Conservation (phyloP, 2,329 filamentous ascomycete genomes). For the Exophiala alcalophila region DNA sequence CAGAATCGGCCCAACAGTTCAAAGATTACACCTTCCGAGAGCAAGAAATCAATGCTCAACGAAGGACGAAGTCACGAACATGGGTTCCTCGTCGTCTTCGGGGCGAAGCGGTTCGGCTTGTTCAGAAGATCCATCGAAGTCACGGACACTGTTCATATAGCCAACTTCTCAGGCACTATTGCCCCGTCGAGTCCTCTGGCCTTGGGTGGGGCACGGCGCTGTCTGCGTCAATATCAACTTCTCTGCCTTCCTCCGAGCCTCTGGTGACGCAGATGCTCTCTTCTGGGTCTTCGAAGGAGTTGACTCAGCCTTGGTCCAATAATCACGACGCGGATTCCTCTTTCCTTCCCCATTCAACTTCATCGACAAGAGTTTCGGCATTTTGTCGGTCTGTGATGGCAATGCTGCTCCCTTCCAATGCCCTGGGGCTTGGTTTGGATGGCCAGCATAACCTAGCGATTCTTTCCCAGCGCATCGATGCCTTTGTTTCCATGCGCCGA, state of each 20-base stretch:
- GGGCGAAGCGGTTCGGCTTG: conserved; percentile 57
- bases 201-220: conserved; percentile 15
- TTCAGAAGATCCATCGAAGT: conserved; percentile 65
- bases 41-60: conserved; percentile 61
- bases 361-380: conserved; percentile 68
- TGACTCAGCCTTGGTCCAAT: background rate
- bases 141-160: conserved; percentile 75
- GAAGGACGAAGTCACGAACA: conserved; percentile 7
- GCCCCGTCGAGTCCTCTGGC: conserved; percentile 48
- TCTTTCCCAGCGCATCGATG: conserved; percentile 68
- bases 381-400: conserved; percentile 77
- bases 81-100: conserved; percentile 55
- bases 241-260: conserved; percentile 2
- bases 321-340: conserved; percentile 17
- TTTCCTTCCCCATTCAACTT: conserved; percentile 52
- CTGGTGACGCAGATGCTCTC: conserved; percentile 13
- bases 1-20: conserved; percentile 67
- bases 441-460: conserved; percentile 58
- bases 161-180: conserved; percentile 77
- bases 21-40: conserved; percentile 86
- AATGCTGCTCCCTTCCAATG: conserved; percentile 68
- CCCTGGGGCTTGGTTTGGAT: conserved; percentile 64
- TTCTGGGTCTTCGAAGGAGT: background rate
- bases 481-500: conserved; percentile 71
- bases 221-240: conserved; percentile 34